Base-by-base conservation (phyloP, 228 moss, liverwort and hornwort genomes). In the Sphagnum magellanicum region DNA sequence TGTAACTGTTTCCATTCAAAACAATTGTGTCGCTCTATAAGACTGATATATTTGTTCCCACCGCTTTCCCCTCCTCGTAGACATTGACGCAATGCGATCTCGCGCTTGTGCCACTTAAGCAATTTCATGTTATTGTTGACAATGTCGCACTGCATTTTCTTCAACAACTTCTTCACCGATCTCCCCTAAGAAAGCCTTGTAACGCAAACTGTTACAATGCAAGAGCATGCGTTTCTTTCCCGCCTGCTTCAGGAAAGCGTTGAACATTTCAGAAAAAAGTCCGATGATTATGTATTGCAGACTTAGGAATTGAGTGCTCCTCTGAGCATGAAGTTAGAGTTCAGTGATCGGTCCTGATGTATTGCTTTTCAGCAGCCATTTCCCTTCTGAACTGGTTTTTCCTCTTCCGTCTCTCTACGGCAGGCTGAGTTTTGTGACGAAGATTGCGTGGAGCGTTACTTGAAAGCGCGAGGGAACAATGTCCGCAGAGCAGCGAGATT, bases 341-440 rank as follows among this genome's bases (percentile, higher is more conserved):
- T 63, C 8, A 16, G 6, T 47, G 13, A 46, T 32, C 32, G 32
- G 32, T 32, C 32, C 32, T 32, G 52, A 8, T 12, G 16, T 60
- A 5, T n/a, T 6, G 11, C 13, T 52, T 63, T 61, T 52, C 50
- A 51, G 15, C 12, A 64, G 8, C 7, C 52, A 12, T 50, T 50
- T 5, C 8, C 6, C 10, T 4, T 7, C 50, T 5, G 50, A 10
- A 51, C 64, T 16, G 57, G 49, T 16, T 11, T 49, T 59, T 66
- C 14, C 12, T n/a, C 4, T 14, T 4, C 15, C 8, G 62, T 51
- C 47, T 12, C 48, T 71, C 59, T 52, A 15, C 5, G 64, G 79
- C 90, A 92, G 92, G 72, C 83, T 50, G 89, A 85, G 10, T 95
- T 83, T 73, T 95, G 95, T 71, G 85, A 90, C 69, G 92, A 88